These are phyloP conservation scores for Cicer arietinum DNA, from an alignment of 306 rosid genomes.

Conservation along the genomic window DNA sequence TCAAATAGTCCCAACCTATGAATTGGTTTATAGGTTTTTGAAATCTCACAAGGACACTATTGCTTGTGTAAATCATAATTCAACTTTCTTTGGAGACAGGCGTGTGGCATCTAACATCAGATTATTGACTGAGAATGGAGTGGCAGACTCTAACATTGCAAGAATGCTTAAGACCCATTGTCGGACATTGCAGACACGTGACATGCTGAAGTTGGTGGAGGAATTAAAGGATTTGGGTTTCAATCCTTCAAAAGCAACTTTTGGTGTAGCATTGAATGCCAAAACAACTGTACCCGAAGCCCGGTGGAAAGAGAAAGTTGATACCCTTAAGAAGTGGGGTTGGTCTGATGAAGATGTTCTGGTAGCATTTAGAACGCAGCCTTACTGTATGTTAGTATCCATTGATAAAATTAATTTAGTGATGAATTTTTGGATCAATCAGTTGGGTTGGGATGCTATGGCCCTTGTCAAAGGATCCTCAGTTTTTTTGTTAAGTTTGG, in stretches of 20 bases:
- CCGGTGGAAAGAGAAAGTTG: constrained; percentile 49
- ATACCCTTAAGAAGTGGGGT: constrained; percentile 58
- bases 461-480: not conserved
- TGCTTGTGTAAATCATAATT: not conserved
- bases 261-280: constrained; percentile 37
- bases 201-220: constrained; percentile 30
- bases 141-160: not conserved
- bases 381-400: constrained; percentile 47
- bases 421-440: constrained; percentile 52
- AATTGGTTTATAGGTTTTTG: not conserved
- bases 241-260: constrained; percentile 34
- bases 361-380: constrained; percentile 45
- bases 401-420: constrained; percentile 44
- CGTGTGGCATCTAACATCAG: not conserved
- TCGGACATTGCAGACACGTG: not conserved
- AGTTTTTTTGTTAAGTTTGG: constrained; percentile 43
- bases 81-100: not conserved
- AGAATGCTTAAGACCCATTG: not conserved
- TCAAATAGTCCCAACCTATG: constrained; percentile 25
- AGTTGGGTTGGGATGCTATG: constrained; percentile 37
- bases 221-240: constrained; percentile 57
- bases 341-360: constrained; percentile 49
- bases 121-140: constrained; percentile 28
- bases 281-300: constrained; percentile 24
- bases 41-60: not conserved